Base-by-base conservation (phyloP, 2,329 filamentous ascomycete species). In the Rutstroemia sydowiana region DNA sequence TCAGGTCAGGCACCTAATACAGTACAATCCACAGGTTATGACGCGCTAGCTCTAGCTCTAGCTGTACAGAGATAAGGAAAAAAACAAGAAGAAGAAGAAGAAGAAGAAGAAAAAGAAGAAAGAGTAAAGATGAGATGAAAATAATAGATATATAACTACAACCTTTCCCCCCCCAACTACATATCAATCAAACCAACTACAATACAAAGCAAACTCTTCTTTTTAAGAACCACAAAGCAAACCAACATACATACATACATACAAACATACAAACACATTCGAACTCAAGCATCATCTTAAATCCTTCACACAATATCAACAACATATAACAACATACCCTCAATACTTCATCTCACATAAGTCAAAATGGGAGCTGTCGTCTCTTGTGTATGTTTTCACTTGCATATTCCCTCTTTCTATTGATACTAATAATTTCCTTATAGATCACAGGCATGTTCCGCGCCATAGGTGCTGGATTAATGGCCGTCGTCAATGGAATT, bases 401-500 rank as follows among this genome's bases (percentile, higher is more conserved):
- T 8, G 16, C 26, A 3, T 5, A 8, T 21, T 14, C 37, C 21
- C 13, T 3, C 16, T 2, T n/a, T 16, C 44, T 5, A 18, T 16
- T 11, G 3, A 20, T 18, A 16, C 55, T 58, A 57, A 61, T 44
- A 37, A 32, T 8, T 7, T 28, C 20, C 20, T 30, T n/a, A 58
- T 40, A 67, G 65, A 65, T 67, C 49, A 55, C 57, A 28, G 55
- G 57, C 49, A 42, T 66, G 39, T 66, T 63, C 60, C 63, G 59
- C 34, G 61, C 65, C 47, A 66, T 67, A 53, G 65, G 65, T 31
- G 51, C 59, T 23, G 61, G 61, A 39, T 57, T 67, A 37, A 66
- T 77, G 72, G 72, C 73, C 57, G 71, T 81, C 56, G 72, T 81
- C 56, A 76, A 77, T 58, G 75, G 71, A 46, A 77, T 81, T 56